Base-by-base conservation (phyloP, 1,139 yeast genomes). In the Kurtzmaniella quercitrusa region DNA sequence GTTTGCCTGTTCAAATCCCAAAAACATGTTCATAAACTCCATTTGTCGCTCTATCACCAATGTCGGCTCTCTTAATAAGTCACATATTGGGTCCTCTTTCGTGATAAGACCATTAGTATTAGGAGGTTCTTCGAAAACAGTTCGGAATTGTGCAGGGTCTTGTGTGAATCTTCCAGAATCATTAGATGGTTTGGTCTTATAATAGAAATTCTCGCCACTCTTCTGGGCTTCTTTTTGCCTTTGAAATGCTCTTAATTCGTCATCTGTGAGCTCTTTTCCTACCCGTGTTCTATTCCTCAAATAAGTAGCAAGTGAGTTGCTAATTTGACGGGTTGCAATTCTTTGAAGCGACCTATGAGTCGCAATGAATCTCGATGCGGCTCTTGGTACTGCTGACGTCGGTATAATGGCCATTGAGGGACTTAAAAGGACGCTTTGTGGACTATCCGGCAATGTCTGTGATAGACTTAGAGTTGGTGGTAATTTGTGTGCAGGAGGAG, bases 1-100 rank as follows among this genome's bases (percentile, higher is more conserved):
- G 59, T 91, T 91, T 1, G 95, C 89, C 64, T 91, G 98, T 60
- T 93, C 98, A 55, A 87, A 87, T 1, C 97, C 97, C 32, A 91
- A 59, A 42, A 89, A 76, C 14, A 93, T 71, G 56, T 88, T 91
- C 88, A 88, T 83, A 66, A 84, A 75, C 61, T 93, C 98, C 33
- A 93, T 69, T 56, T 88, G 86, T 45, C 98, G 74, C 58, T 91
- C 96, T 42, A 93, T 79, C 1, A 91, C 89, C 30, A 93, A 62
- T 3, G 93, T 85, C 0, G 97, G 97, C 55, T 87, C 88, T 38
- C 74, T 71, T 36, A 88, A 62, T 12, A 87, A 65, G 33, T 71
- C 69, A 36, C 74, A 72, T 23, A 83, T 69, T 0, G 83, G 80
- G 54, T 83, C 88, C 16, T 72, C 61, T 1, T 68, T 70, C 5